phyloP scores from a whole-genome alignment of 345 rosid genomes.

The Gynandropsis gynandra region DNA sequence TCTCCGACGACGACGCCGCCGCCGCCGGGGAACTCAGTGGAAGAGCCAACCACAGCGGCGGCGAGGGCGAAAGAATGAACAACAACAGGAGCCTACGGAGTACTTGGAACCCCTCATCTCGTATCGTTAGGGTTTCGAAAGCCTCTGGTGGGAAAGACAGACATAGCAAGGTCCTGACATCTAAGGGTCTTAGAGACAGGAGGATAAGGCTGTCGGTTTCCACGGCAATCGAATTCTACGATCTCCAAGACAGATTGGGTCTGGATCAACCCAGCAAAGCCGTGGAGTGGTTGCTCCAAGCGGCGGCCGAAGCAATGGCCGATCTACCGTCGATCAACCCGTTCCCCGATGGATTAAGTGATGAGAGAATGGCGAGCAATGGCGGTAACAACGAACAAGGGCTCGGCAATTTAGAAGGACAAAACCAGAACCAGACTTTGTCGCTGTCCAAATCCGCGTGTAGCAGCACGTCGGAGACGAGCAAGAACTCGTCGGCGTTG shows the following conservation, averaged over 20 bases:
- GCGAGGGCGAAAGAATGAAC: neutral
- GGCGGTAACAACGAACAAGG: conserved; percentile 14
- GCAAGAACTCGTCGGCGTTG: conserved; percentile 65
- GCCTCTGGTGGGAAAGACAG: conserved; percentile 96
- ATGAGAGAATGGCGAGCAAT: conserved; percentile 41
- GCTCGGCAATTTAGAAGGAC: neutral
- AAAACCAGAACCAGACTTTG: conserved; percentile 45
- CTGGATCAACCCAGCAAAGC: conserved; percentile 97
- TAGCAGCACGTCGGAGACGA: conserved; percentile 86
- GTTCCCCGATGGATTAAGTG: conserved; percentile 36
- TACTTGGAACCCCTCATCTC: conserved; percentile 46
- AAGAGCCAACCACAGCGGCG: conserved; percentile 14
- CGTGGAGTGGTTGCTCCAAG: conserved; percentile 85
- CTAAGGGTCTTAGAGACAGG: conserved; percentile 78
- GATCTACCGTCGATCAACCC: conserved; percentile 63
- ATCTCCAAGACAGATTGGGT: conserved; percentile 86
- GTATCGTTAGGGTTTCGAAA: conserved; percentile 90
- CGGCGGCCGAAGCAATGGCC: conserved; percentile 70
- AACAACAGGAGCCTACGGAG: conserved; percentile 21
- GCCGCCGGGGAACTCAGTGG: neutral
- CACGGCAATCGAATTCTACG: conserved; percentile 89
- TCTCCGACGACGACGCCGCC: conserved; percentile 25
- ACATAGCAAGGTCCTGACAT: conserved; percentile 94
- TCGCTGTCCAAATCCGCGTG: conserved; percentile 74
- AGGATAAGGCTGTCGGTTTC: conserved; percentile 78